Evolutionary conservation across 495 filamentous ascomycete genomes (phyloP), one percentile per base, ranked within the genome.

Genomic region (Parachaetomium inaequale): DNA sequence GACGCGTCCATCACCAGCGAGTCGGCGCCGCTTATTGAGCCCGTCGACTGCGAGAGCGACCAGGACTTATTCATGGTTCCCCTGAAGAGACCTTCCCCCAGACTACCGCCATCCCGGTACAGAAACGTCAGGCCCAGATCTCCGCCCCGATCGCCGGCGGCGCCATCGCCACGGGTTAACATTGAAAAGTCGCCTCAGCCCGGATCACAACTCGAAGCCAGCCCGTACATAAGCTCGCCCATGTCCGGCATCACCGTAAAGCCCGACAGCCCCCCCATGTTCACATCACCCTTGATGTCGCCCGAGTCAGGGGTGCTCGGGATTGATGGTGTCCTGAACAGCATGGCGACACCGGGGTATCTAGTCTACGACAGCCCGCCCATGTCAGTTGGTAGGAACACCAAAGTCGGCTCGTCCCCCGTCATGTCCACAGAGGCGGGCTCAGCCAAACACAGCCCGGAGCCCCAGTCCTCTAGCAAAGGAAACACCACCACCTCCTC

Each of bases 41-140:
- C 65, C 19, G 42, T 67, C 53, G 65, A 67, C 31, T 58, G 46
- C 58, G 61, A 40, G 7, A 51, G 38, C 29, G 65, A 67, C 38
- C 51, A 38, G 31, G 65, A 59, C n/a, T 38, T 67, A n/a, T 67
- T 67, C 23, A 56, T 61, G 61, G 65, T 67, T 25, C 65, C 65
- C 6, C 34, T 67, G 21, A 67, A 67, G 23, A 45, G 65, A 15
- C 58, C 65, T 4, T 66, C 64, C 19, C 64, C 64, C 1, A 31
- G 38, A 2, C 38, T 65, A 11, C 31, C 55, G 3, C 53, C 61
- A 0, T 58, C 62, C 10, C 47, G 56, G 19, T 63, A 59, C 28
- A n/a, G 62, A 17, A 63, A 63, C 25, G 62, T 63, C 15, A 53
- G 31, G 29, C 10, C 62, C 2, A 50, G 62, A n/a, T 19, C 62